phyloP scores from a whole-genome alignment of 2,329 filamentous ascomycete genomes.

The Nothopassalora personata region DNA sequence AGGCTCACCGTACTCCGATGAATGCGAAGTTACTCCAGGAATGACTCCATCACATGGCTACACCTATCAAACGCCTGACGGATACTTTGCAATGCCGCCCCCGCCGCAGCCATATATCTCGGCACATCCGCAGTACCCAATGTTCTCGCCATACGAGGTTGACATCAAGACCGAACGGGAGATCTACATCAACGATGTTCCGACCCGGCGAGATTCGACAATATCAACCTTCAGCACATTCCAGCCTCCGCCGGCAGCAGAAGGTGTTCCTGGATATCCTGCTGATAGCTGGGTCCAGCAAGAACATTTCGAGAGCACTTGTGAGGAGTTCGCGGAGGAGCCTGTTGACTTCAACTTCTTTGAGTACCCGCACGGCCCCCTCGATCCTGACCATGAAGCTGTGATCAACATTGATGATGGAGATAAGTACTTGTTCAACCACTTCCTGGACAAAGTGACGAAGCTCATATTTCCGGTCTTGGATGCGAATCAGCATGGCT shows the following conservation, averaged over 20 bases:
- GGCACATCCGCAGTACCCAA: slow-evolving; percentile 42
- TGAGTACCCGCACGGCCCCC: slow-evolving; percentile 66
- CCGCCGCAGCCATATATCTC: slow-evolving; percentile 35
- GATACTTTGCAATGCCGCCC: slow-evolving; percentile 59
- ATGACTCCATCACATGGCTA: not conserved
- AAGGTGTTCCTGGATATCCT: slow-evolving; percentile 57
- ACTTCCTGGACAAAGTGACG: slow-evolving; percentile 84
- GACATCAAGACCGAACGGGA: slow-evolving; percentile 95
- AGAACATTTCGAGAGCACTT: slow-evolving; percentile 61
- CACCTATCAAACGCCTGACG: slow-evolving; percentile 52
- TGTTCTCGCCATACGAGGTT: slow-evolving; percentile 78
- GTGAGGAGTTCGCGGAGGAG: slow-evolving; percentile 58
- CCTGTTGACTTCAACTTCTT: slow-evolving; percentile 70
- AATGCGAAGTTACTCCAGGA: slow-evolving; percentile 50
- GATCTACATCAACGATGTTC: slow-evolving; percentile 87
- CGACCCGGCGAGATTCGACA: slow-evolving; percentile 76
- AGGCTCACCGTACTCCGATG: slow-evolving; percentile 68
- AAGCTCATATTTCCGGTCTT: slow-evolving; percentile 88
- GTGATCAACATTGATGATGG: slow-evolving; percentile 79
- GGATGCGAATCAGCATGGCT: slow-evolving; percentile 82
- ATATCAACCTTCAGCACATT: slow-evolving; percentile 92
- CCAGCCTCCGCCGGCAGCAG: slow-evolving; percentile 68
- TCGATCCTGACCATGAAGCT: slow-evolving; percentile 60
- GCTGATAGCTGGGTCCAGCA: slow-evolving; percentile 68
- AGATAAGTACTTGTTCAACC: slow-evolving; percentile 80